Conservation (phyloP, 345 rosid genomes). For the Euphorbia tirucalli region DNA sequence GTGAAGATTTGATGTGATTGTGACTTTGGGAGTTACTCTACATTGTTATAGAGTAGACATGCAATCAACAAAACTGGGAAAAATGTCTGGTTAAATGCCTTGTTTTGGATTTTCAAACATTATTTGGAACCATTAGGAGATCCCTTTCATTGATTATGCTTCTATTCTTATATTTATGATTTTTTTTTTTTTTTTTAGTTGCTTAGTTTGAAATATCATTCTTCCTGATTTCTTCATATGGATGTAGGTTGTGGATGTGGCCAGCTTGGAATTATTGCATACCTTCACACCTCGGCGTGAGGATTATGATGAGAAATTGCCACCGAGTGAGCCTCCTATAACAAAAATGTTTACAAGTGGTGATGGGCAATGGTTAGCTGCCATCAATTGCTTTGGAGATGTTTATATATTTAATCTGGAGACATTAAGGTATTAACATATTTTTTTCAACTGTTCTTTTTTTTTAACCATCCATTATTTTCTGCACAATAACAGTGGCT, state of each 20-base stretch:
- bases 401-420: slow-evolving; percentile 76
- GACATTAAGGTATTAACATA: slow-evolving; percentile 55
- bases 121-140: too few relatives aligned
- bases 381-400: slow-evolving; percentile 92
- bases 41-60: not conserved
- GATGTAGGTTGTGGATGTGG: slow-evolving; percentile 61
- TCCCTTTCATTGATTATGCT: not conserved
- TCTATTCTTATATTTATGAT: not conserved
- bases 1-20: not conserved
- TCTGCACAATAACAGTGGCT: not conserved
- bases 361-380: slow-evolving; percentile 94
- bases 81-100: not conserved
- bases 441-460: not conserved
- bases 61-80: not conserved
- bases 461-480: not conserved
- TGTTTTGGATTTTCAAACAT: not conserved
- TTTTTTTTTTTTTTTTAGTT: not conserved
- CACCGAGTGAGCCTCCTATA: slow-evolving; percentile 73
- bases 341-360: slow-evolving; percentile 82
- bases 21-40: not conserved
- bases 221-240: not conserved
- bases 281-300: slow-evolving; percentile 59
- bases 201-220: not conserved
- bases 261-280: slow-evolving; percentile 52
- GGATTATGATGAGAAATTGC: slow-evolving; percentile 42